Evolutionary conservation across 1,284 basidiomycete genomes (phyloP), one percentile per base, ranked within the genome.

Genomic region (Ceratobasidium sp.): DNA sequence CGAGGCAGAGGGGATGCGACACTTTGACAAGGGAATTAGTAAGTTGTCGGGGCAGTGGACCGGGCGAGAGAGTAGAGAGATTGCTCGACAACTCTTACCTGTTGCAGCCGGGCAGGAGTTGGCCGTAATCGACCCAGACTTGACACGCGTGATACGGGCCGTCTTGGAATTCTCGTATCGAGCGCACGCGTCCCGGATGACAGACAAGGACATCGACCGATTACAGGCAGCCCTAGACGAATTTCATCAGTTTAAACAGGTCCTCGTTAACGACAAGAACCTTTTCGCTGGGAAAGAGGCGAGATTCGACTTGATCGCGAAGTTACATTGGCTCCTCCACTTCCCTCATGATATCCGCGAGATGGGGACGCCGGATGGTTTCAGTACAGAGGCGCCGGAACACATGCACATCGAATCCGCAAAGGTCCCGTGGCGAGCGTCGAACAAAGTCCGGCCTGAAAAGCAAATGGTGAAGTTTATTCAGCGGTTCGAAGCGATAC

Each of bases 61-160:
- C 1, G 83, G 83, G 0, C 78, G 46, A 4, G 82, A 84, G 73
- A 64, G 79, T 59, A 81, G 82, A 40, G 81, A 85, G 44, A 85
- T 87, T 11, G 82, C 81, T 56, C 74, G 75, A 17, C 52, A 57
- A 8, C 11, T 69, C 52, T 43, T 69, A 69, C 67, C 67, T 56
- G 9, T 57, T 32, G 52, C 44, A 1, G 44, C 22, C 29, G 62
- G 62, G 70, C 73, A 29, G n/a, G 5, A 17, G 3, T 65, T 40
- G 8, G 15, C 37, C n/a, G 13, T 22, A 25, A 4, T 70, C 37
- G 3, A 11, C 8, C 32, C 19, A n/a, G 34, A 69, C 11, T 13
- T 51, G 9, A 17, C 13, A 17, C 1, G 17, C 9, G 2, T 69
- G 0, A 34, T 57, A 1, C 22, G 37, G 8, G 29, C 67, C 11